A percentile compares a stretch with the other conserved stretches of the same genome.
Evolutionary conservation across 2,329 filamentous ascomycete genomes (phyloP).

Genomic region (Diaporthe capsici): DNA sequence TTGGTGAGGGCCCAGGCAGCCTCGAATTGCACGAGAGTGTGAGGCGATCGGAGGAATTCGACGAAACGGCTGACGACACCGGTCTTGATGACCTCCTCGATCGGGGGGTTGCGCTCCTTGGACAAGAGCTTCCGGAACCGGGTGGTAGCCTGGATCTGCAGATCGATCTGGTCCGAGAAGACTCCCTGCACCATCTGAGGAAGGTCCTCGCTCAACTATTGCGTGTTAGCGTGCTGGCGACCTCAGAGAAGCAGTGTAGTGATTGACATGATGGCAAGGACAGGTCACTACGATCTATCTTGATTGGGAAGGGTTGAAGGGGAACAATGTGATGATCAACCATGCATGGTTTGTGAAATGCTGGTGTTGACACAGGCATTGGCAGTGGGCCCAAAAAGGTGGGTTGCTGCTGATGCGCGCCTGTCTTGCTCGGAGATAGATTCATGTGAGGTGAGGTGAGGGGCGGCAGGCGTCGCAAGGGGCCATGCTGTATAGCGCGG

Average conservation of each 20-base stretch:
- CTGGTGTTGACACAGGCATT: constrained; percentile 20
- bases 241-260: too few species aligned
- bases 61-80: constrained; percentile 98
- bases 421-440: constrained; percentile 1
- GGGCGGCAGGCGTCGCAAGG: constrained; percentile 36
- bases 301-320: neutral
- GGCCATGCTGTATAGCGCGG: constrained; percentile 14
- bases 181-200: constrained; percentile 98
- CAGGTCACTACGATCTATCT: neutral
- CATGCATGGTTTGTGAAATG: constrained; percentile 6
- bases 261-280: neutral
- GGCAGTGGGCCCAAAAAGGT: constrained; percentile 34
- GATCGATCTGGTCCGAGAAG: constrained; percentile 98
- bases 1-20: constrained; percentile 99
- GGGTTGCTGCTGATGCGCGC: constrained; percentile 32
- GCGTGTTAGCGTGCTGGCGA: constrained; percentile 47
- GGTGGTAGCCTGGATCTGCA: constrained; percentile 96
- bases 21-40: constrained; percentile 98
- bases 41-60: constrained; percentile 96
- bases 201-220: constrained; percentile 94
- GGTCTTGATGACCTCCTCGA: constrained; percentile 99
- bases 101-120: constrained; percentile 98
- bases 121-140: constrained; percentile 98
- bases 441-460: constrained; percentile 36
- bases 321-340: neutral